A percentile compares a stretch with the other conserved stretches of the same genome.
Evolutionary conservation across 257 asterid species (phyloP).

Genomic region (Handroanthus guayacan): DNA sequence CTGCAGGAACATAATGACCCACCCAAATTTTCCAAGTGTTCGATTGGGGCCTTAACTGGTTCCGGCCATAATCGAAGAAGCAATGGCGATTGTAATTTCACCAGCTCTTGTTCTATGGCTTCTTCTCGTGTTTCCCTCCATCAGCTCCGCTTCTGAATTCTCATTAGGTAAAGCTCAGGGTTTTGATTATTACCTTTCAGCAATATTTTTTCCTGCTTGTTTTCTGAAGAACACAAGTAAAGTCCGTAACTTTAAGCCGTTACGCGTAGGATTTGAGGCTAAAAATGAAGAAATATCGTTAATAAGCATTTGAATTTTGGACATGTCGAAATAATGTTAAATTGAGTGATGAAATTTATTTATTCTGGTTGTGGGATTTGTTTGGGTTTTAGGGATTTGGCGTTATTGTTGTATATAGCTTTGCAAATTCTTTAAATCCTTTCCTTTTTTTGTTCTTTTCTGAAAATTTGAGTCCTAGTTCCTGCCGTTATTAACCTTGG

Average conservation of each 20-base stretch:
- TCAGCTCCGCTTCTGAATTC: constrained; percentile 44
- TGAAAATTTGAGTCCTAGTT: background rate
- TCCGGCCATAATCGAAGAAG: constrained; percentile 2
- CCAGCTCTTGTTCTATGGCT: constrained; percentile 44
- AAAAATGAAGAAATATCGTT: constrained; percentile 1
- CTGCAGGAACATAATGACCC: background rate
- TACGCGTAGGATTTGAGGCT: constrained; percentile 18
- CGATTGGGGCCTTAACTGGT: background rate
- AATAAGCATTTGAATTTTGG: background rate
- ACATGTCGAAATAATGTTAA: constrained; percentile 6
- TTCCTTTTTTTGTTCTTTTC: background rate
- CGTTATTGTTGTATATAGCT: background rate
- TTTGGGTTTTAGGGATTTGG: constrained; percentile 22
- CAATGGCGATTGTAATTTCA: constrained; percentile 48
- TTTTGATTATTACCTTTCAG: background rate
- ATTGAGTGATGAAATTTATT: constrained; percentile 10
- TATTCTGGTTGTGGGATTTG: background rate
- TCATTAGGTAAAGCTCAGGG: constrained; percentile 57
- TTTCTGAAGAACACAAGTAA: constrained; percentile 24
- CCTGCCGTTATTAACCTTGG: background rate
- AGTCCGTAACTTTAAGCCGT: constrained; percentile 3
- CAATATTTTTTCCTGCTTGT: background rate
- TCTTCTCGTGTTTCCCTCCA: constrained; percentile 35
- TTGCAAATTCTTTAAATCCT: constrained; percentile 8
- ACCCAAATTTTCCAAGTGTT: background rate